Evolutionary conservation across 331 rosid species (phyloP).

Genomic region (Malus hybrid): DNA sequence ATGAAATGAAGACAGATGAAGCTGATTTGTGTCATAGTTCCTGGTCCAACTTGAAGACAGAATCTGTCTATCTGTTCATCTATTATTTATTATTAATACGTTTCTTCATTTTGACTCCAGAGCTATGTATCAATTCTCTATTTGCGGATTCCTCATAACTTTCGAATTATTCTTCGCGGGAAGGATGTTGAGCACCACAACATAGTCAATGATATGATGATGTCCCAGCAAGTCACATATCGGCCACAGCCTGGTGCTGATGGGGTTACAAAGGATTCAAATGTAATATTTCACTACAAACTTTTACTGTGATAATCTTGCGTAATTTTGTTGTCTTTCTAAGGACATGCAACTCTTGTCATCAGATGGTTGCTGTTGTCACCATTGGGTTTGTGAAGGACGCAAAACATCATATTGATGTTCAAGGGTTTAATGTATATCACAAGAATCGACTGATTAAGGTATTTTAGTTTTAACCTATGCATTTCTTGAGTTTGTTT

Average conservation of each 20-base stretch:
- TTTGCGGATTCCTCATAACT: constrained; percentile 75
- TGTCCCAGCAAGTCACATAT: constrained; percentile 83
- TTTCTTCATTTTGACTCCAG: constrained; percentile 31
- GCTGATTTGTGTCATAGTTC: neutral
- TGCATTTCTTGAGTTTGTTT: neutral
- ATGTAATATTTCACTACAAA: constrained; percentile 36
- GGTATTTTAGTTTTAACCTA: constrained; percentile 31
- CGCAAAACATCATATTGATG: constrained; percentile 87
- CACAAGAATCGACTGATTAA: constrained; percentile 93
- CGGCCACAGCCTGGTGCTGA: constrained; percentile 66
- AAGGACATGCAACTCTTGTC: constrained; percentile 16
- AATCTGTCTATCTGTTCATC: neutral
- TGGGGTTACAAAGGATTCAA: constrained; percentile 56
- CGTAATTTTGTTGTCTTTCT: constrained; percentile 10
- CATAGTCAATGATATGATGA: constrained; percentile 98
- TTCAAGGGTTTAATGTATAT: constrained; percentile 91
- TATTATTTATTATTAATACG: neutral
- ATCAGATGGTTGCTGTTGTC: constrained; percentile 84
- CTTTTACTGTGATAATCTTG: neutral
- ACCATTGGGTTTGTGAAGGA: constrained; percentile 97
- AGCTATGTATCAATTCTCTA: constrained; percentile 85
- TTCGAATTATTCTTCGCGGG: constrained; percentile 88
- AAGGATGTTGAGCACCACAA: constrained; percentile 84
- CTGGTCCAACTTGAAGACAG: neutral
- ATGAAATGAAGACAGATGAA: neutral